phyloP scores from a whole-genome alignment of 1,284 basidiomycete genomes.

The Hemileia vastatrix region DNA sequence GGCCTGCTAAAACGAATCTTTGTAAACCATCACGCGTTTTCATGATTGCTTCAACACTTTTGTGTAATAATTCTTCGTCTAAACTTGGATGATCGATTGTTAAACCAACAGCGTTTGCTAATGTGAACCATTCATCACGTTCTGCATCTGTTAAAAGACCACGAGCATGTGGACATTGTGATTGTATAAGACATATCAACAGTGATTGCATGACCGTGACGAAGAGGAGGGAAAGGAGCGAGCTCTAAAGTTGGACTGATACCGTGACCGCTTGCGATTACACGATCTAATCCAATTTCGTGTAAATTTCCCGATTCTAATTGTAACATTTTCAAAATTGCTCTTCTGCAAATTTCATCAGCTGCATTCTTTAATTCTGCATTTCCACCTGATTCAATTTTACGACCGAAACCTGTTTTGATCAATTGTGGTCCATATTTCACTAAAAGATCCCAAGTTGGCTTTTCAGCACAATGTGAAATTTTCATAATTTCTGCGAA shows the following conservation, averaged over 20 bases:
- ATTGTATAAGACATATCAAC: slow-evolving; percentile 24
- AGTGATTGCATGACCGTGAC: slow-evolving; percentile 47
- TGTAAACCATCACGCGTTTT: slow-evolving; percentile 49
- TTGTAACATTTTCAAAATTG: slow-evolving; percentile 48
- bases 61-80: slow-evolving; percentile 44
- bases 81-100: slow-evolving; percentile 48
- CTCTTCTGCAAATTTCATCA: slow-evolving; percentile 46
- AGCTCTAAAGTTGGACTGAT: slow-evolving; percentile 48
- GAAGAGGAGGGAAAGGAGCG: slow-evolving; percentile 44
- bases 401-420: slow-evolving; percentile 47
- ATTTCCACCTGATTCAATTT: slow-evolving; percentile 40
- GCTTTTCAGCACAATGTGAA: slow-evolving; percentile 47
- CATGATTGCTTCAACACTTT: slow-evolving; percentile 47
- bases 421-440: slow-evolving; percentile 48
- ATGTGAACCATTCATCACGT: slow-evolving; percentile 47
- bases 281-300: slow-evolving; percentile 49
- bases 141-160: slow-evolving; percentile 46
- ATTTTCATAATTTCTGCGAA: slow-evolving; percentile 50
- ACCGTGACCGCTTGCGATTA: slow-evolving; percentile 49
- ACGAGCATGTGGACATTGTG: too few relatives aligned
- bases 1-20: slow-evolving; percentile 47
- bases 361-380: slow-evolving; percentile 43
- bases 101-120: slow-evolving; percentile 46
- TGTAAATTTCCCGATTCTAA: slow-evolving; percentile 49
- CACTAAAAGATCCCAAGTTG: slow-evolving; percentile 47